Evolutionary conservation across 129 eudicot species (phyloP), one percentile per base, ranked within the genome.

Genomic region (Lactuca saligna): DNA sequence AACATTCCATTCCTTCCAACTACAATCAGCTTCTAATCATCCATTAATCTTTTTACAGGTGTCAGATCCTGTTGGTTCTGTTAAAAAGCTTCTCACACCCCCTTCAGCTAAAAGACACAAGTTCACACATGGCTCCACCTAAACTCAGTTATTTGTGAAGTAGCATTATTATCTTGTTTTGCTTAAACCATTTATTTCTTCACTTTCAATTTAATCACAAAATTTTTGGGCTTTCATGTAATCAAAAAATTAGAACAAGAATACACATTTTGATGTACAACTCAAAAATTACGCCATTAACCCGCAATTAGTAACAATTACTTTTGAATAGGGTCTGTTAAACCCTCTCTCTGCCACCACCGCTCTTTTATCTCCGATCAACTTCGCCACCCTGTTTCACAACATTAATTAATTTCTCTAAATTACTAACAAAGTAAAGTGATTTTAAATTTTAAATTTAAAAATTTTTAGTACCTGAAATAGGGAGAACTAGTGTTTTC

Each of bases 261-360:
- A 61, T 66, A 69, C 48, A 33, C 63, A 59, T 72, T 25, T 25
- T 63, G 66, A 37, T 68, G 78, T 69, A 59, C 74, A 63, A 68
- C 70, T 66, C 25, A 79, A 34, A 48, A 59, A 49, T 78, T 80
- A 87, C 20, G 65, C 69, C 61, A 86, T 75, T 58, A 93, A 61
- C 39, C 99, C 95, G 38, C 99, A 93, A 66, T 89, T 93, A 39
- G 90, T 84, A 57, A 93, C 76, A n/a, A 81, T 56, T 77, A 93
- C 93, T 73, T 89, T 93, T 2, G 93, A 85, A 79, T 93, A 91
- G 25, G 99, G 99, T 64, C 97, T 80, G 69, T 89, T 93, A 79
- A 93, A 93, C 31, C 97, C 97, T 69, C 97, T 81, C 50, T 93
- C 98, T 63, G 98, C 98, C 17, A 93, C 98, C 42, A 89, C 95